A percentile compares a stretch with the other conserved stretches of the same genome.
Evolutionary conservation across 306 rosid species (phyloP).

Genomic region (Dalbergia cultrata): DNA sequence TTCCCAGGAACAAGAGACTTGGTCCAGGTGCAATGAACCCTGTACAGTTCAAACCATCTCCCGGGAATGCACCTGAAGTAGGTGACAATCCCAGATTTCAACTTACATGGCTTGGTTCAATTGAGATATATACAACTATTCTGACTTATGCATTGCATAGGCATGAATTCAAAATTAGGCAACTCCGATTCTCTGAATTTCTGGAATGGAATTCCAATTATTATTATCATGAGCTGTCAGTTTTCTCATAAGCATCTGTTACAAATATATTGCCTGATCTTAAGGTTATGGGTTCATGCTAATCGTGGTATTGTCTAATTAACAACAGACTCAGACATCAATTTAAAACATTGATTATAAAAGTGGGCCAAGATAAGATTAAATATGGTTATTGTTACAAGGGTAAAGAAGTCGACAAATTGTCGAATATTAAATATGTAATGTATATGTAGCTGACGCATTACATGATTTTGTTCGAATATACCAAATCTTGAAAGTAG

Average conservation of each 20-base stretch:
- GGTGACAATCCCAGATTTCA: constrained; percentile 28
- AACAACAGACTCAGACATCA: not conserved
- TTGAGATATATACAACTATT: not conserved
- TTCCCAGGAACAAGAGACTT: too few relatives aligned
- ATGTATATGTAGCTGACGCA: too few relatives aligned
- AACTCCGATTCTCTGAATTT: not conserved
- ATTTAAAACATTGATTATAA: not conserved
- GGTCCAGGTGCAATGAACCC: too few relatives aligned
- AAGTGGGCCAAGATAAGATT: not conserved
- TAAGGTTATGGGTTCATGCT: too few relatives aligned
- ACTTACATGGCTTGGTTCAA: constrained; percentile 43
- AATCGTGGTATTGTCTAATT: too few relatives aligned
- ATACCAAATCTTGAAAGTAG: too few relatives aligned
- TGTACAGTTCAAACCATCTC: not conserved
- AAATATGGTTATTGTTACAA: not conserved
- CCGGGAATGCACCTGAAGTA: constrained; percentile 38
- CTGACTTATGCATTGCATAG: constrained; percentile 10
- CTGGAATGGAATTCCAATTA: constrained; percentile 13
- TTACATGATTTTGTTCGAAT: too few relatives aligned
- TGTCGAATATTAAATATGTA: too few relatives aligned
- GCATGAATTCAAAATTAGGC: constrained; percentile 16
- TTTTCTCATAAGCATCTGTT: not conserved
- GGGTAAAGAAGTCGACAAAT: too few relatives aligned
- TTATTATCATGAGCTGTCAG: not conserved
- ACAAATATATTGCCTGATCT: not conserved